Percentiles rank a stretch among this genome's conserved stretches.
Evolutionary conservation across 2,329 filamentous ascomycete genomes (phyloP).

Genomic region (Pseudogymnoascus sp.): DNA sequence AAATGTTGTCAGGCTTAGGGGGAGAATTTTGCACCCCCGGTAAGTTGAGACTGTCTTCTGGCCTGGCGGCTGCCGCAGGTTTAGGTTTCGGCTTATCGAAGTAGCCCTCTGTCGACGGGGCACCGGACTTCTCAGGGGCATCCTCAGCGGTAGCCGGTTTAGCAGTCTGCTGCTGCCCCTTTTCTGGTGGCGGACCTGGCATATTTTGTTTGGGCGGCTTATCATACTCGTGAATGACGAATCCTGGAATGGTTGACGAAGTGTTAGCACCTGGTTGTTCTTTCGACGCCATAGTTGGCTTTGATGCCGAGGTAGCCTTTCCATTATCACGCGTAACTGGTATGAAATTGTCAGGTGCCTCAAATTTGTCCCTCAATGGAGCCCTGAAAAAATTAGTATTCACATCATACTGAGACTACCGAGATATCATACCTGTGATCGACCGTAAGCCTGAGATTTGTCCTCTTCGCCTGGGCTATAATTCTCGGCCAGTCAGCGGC

Average conservation of each 20-base stretch:
- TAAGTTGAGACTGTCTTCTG: slow-evolving; percentile 1
- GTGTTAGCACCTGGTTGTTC: neutral
- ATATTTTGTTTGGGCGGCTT: neutral
- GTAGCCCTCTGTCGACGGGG: neutral
- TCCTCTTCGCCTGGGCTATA: slow-evolving; percentile 17
- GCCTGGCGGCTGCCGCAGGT: neutral
- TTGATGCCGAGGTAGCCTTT: neutral
- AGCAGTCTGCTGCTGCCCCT: neutral
- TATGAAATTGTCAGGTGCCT: slow-evolving; percentile 6
- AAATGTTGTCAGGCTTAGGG: slow-evolving; percentile 1
- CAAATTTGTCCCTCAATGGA: slow-evolving; percentile 7
- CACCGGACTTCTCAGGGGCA: neutral
- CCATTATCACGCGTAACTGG: neutral
- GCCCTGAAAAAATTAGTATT: neutral
- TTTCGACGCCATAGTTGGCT: neutral
- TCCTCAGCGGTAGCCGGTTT: neutral
- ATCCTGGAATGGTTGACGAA: neutral
- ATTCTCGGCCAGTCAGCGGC: slow-evolving; percentile 22
- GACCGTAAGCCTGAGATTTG: slow-evolving; percentile 16
- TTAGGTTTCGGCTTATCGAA: neutral
- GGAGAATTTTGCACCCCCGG: neutral
- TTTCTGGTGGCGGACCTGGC: neutral
- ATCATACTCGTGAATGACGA: neutral
- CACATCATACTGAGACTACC: neutral
- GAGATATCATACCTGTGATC: slow-evolving; percentile 15